Evolutionary conservation across 2,329 filamentous ascomycete genomes (phyloP).

Genomic region (Apiospora saccharicola): DNA sequence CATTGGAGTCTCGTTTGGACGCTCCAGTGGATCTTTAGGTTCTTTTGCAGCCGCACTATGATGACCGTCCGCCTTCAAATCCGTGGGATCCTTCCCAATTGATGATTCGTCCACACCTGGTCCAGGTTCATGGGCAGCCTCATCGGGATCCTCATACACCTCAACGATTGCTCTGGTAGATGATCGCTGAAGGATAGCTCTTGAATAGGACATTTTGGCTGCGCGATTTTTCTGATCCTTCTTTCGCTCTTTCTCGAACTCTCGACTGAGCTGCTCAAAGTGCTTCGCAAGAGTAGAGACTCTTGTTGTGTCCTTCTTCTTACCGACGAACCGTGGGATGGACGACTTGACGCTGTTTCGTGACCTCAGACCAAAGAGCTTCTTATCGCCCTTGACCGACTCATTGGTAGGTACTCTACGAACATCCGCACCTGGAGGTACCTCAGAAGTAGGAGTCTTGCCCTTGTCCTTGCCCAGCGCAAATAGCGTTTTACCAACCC

Average conservation of each 20-base stretch:
- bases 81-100: slow-evolving; percentile 43
- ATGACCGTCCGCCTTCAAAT: slow-evolving; percentile 37
- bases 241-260: slow-evolving; percentile 94
- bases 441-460: slow-evolving; percentile 35
- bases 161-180: slow-evolving; percentile 96
- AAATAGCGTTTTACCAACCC: slow-evolving; percentile 50
- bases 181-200: slow-evolving; percentile 83
- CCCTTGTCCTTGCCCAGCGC: slow-evolving; percentile 41
- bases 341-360: slow-evolving; percentile 71
- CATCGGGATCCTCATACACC: slow-evolving; percentile 91
- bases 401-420: slow-evolving; percentile 47
- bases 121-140: slow-evolving; percentile 85
- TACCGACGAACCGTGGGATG: slow-evolving; percentile 87
- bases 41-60: slow-evolving; percentile 30
- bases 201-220: slow-evolving; percentile 75
- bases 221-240: slow-evolving; percentile 84
- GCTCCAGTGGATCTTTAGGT: slow-evolving; percentile 27
- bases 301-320: slow-evolving; percentile 67
- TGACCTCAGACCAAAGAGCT: slow-evolving; percentile 70
- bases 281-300: slow-evolving; percentile 94
- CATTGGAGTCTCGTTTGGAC: background rate
- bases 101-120: slow-evolving; percentile 69
- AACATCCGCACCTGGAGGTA: slow-evolving; percentile 39
- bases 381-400: slow-evolving; percentile 70
- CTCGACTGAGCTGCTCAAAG: slow-evolving; percentile 94